phyloP scores from a whole-genome alignment of 139 green algal genomes.

The Chlorella sp. region DNA sequence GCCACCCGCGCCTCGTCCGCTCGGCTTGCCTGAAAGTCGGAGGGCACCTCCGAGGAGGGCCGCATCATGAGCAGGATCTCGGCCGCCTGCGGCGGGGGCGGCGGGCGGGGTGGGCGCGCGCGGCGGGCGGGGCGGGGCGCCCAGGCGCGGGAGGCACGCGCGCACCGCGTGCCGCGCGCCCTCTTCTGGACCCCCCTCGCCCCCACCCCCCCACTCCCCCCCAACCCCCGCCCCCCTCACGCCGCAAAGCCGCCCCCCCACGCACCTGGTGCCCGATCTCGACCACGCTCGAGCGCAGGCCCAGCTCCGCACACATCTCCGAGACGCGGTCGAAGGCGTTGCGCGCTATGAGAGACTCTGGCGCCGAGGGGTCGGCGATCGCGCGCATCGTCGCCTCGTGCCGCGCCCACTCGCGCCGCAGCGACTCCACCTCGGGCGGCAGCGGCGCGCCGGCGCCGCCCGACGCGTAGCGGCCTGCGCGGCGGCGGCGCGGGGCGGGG shows the following conservation, averaged over 20 bases:
- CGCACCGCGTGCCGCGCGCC: background rate
- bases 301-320: conserved; percentile 52
- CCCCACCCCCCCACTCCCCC: no score
- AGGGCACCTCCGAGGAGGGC: conserved; percentile 59
- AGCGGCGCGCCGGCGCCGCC: background rate
- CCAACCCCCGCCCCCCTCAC: no score
- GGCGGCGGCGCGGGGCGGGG: no score
- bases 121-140: background rate
- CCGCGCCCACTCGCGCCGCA: conserved; percentile 53
- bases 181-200: no score
- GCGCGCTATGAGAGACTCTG: conserved; percentile 64
- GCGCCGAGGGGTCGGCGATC: conserved; percentile 53
- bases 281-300: conserved; percentile 38
- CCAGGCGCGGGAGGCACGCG: background rate
- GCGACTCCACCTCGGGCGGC: conserved; percentile 30
- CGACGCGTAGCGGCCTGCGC: background rate
- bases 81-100: conserved; percentile 53
- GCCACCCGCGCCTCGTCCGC: background rate
- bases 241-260: no score
- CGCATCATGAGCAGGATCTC: conserved; percentile 87
- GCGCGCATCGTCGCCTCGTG: conserved; percentile 66
- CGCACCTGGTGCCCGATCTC: conserved; percentile 67
- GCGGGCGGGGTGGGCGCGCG: background rate
- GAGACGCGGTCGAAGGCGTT: conserved; percentile 60
- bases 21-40: conserved; percentile 66